Evolutionary conservation across 768 basidiomycete species (phyloP).

Genomic region (Mycena haematopus): DNA sequence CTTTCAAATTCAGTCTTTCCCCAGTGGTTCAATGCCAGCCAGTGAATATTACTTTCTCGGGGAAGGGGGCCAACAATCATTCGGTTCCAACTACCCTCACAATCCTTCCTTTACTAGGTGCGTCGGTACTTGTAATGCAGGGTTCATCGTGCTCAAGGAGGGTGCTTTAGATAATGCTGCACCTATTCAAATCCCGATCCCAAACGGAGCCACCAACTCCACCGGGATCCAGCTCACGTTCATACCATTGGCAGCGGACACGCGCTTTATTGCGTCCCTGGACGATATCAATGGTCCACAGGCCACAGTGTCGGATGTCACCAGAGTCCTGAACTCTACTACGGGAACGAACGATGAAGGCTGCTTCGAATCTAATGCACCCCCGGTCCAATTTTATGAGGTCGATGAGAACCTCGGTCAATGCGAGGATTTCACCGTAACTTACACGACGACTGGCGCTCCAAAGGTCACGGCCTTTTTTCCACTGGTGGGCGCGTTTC

Average conservation of each 20-base stretch:
- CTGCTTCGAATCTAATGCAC: slow-evolving; percentile 13
- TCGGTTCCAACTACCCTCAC: slow-evolving; percentile 52
- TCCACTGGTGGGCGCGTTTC: slow-evolving; percentile 43
- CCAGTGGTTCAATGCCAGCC: slow-evolving; percentile 59
- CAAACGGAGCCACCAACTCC: slow-evolving; percentile 41
- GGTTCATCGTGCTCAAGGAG: background rate
- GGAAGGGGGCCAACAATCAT: slow-evolving; percentile 41
- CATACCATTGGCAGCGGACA: slow-evolving; percentile 56
- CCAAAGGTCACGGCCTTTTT: slow-evolving; percentile 47
- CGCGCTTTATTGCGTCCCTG: slow-evolving; percentile 61
- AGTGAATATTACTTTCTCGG: slow-evolving; percentile 52
- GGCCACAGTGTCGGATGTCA: slow-evolving; percentile 54
- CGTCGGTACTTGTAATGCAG: background rate
- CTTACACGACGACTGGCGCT: slow-evolving; percentile 44
- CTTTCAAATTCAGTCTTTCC: slow-evolving; percentile 46
- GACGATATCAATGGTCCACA: slow-evolving; percentile 51
- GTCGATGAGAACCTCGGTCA: slow-evolving; percentile 46
- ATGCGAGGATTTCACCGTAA: slow-evolving; percentile 56
- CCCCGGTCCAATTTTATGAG: slow-evolving; percentile 38
- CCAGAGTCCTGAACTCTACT: slow-evolving; percentile 45
- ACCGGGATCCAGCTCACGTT: slow-evolving; percentile 54
- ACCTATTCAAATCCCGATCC: slow-evolving; percentile 55
- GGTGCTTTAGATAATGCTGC: slow-evolving; percentile 40
- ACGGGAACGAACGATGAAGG: slow-evolving; percentile 39
- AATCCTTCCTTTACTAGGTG: slow-evolving; percentile 51